Conservation (phyloP, 1,284 basidiomycete genomes). For the Vanrija pseudolonga region DNA sequence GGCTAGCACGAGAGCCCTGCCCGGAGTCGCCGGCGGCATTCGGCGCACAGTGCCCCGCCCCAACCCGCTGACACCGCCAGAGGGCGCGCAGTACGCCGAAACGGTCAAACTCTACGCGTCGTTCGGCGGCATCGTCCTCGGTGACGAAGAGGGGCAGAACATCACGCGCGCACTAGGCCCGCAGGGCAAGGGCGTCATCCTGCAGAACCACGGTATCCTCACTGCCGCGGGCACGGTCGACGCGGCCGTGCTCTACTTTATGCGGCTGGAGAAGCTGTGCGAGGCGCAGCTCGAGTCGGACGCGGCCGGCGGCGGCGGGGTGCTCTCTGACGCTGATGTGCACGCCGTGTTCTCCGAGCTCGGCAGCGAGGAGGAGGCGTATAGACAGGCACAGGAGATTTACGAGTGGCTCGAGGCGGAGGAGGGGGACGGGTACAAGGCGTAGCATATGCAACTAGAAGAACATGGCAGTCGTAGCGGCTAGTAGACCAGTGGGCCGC, state of each 20-base stretch:
- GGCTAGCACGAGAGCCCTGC: too few species aligned
- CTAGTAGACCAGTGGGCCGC: slow-evolving; percentile 11
- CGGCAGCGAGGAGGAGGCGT: slow-evolving; percentile 51
- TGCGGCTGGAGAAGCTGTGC: slow-evolving; percentile 31
- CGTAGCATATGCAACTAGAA: too few species aligned
- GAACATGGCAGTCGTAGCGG: background rate
- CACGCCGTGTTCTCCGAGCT: slow-evolving; percentile 56
- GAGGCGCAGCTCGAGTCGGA: slow-evolving; percentile 32
- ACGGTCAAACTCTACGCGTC: slow-evolving; percentile 36
- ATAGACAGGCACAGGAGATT: slow-evolving; percentile 19
- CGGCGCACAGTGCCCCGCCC: too few species aligned
- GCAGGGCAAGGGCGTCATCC: slow-evolving; percentile 38
- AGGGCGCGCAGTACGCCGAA: slow-evolving; percentile 33
- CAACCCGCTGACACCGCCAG: slow-evolving; percentile 1
- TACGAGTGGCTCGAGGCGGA: slow-evolving; percentile 20
- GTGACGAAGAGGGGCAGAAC: slow-evolving; percentile 44
- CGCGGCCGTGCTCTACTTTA: slow-evolving; percentile 29
- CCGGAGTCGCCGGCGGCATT: too few species aligned
- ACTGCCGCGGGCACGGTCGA: slow-evolving; percentile 23
- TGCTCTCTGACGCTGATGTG: slow-evolving; percentile 58
- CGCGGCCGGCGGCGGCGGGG: slow-evolving; percentile 52
- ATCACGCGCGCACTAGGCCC: slow-evolving; percentile 47
- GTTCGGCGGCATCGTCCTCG: slow-evolving; percentile 50
- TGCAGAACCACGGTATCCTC: slow-evolving; percentile 44
- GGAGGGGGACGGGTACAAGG: slow-evolving; percentile 20